phyloP scores from a whole-genome alignment of 768 basidiomycete species.

The Hygrophoropsis aurantiaca region DNA sequence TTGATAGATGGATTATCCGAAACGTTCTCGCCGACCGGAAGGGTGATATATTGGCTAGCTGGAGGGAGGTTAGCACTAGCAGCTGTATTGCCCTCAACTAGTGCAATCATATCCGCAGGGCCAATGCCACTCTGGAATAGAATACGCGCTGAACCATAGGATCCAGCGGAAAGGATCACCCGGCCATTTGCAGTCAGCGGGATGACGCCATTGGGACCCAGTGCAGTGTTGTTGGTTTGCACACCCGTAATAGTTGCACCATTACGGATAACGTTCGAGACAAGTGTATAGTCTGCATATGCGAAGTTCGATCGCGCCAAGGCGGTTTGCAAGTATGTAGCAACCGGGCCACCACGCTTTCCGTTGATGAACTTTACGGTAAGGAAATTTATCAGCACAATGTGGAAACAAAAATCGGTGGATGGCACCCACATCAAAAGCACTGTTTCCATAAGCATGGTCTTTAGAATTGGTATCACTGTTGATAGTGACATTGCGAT shows the following conservation, averaged over 20 bases:
- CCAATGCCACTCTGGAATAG: conserved; percentile 65
- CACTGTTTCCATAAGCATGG: conserved; percentile 57
- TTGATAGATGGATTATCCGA: conserved; percentile 67
- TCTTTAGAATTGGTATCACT: conserved; percentile 56
- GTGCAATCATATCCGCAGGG: conserved; percentile 53
- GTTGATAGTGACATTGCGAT: conserved; percentile 54
- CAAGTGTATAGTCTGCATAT: conserved; percentile 48
- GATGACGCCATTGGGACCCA: conserved; percentile 56
- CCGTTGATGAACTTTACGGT: conserved; percentile 17
- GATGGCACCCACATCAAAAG: conserved; percentile 27
- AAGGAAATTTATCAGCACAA: background rate
- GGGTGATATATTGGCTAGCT: conserved; percentile 50
- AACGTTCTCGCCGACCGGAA: conserved; percentile 58
- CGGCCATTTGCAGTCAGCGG: conserved; percentile 56
- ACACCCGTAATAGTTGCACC: conserved; percentile 58
- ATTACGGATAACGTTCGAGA: conserved; percentile 54
- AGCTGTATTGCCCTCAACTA: conserved; percentile 46
- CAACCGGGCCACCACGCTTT: conserved; percentile 52
- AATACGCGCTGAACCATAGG: conserved; percentile 56
- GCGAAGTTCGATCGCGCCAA: conserved; percentile 50
- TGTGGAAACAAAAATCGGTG: background rate
- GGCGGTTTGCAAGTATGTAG: conserved; percentile 62
- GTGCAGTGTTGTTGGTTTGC: conserved; percentile 55
- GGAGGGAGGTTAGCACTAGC: conserved; percentile 51
- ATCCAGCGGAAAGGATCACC: conserved; percentile 58